phyloP scores from a whole-genome alignment of 2,329 filamentous ascomycete genomes.

The Fusarium sp. region DNA sequence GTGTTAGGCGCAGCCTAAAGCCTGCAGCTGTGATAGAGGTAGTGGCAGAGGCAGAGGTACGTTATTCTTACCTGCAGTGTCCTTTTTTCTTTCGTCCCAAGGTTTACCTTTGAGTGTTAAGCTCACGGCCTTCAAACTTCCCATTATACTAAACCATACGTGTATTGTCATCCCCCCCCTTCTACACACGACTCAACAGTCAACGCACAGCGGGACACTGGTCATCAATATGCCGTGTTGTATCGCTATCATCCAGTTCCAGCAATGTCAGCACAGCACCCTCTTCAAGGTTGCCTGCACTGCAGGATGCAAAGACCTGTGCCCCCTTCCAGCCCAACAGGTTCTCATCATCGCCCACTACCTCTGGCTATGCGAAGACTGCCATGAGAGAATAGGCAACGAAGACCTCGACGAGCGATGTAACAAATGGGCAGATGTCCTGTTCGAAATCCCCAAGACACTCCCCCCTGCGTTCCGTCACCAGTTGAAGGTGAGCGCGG shows the following conservation, averaged over 20 bases:
- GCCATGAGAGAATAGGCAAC: slow-evolving; percentile 24
- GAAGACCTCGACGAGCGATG: slow-evolving; percentile 21
- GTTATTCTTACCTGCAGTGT: background rate
- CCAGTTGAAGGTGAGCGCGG: background rate
- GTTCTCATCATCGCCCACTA: slow-evolving; percentile 42
- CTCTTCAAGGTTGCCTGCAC: slow-evolving; percentile 51
- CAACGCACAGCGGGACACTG: background rate
- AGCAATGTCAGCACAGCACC: slow-evolving; percentile 45
- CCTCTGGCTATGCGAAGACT: slow-evolving; percentile 50
- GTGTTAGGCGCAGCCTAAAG: slow-evolving; percentile 9
- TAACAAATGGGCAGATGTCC: slow-evolving; percentile 20
- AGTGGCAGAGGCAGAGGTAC: background rate
- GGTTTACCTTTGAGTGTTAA: background rate
- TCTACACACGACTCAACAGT: background rate
- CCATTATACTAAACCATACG: background rate
- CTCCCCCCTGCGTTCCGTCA: background rate
- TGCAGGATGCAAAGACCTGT: slow-evolving; percentile 43
- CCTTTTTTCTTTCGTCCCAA: background rate
- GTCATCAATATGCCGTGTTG: slow-evolving; percentile 51
- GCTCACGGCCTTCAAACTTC: background rate
- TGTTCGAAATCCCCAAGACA: background rate
- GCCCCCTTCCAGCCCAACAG: slow-evolving; percentile 34
- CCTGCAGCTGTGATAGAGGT: slow-evolving; percentile 3
- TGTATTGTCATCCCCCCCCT: background rate
- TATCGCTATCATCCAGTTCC: slow-evolving; percentile 46